Base-by-base conservation (phyloP, 2,329 filamentous ascomycete species). In the Helotiales sp. region DNA sequence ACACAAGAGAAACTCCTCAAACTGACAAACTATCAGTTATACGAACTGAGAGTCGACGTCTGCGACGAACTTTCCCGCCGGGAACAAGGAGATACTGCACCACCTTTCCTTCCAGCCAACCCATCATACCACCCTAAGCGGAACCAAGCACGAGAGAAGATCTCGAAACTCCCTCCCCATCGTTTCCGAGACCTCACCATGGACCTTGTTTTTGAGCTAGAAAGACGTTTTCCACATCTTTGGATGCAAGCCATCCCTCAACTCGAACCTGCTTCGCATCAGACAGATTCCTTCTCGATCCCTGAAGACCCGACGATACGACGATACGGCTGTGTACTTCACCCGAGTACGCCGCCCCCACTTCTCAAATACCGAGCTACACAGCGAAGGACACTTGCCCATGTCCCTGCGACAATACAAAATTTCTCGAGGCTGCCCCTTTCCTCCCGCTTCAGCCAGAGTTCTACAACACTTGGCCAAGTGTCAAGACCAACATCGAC, bases 81-180 rank as follows among this genome's bases (percentile, higher is more conserved):
- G 59, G 43, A 70, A 68, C 28, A 68, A 62, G 40, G 54, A 37
- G 40, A 86, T 83, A 71, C 84, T 82, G 37, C 83, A 82, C 61
- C 77, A 24, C 52, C 40, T 59, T 67, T 54, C 62, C 62, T 72
- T 22, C 43, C 37, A 50, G 22, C 28, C 6, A 40, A 62, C 15
- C 20, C 30, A 11, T 10, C 26, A 8, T 72, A 67, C 40, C 66
- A 69, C 24, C 45, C 62, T 1, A 71, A 70, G 47, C 65, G 70
- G 3, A 73, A 72, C 26, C 28, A 55, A 55, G 70, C 72, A 8
- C 63, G 70, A n/a, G 45, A 67, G 30, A 71, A 65, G 40, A 55
- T 72, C 6, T 61, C 69, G 6, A 49, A 49, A 1, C 59, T 73
- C 2, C 37, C 63, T 8, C 13, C 49, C 6, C 52, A 63, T 26